Evolutionary conservation across 306 rosid genomes (phyloP).

Genomic region (Gleditsia sinensis): DNA sequence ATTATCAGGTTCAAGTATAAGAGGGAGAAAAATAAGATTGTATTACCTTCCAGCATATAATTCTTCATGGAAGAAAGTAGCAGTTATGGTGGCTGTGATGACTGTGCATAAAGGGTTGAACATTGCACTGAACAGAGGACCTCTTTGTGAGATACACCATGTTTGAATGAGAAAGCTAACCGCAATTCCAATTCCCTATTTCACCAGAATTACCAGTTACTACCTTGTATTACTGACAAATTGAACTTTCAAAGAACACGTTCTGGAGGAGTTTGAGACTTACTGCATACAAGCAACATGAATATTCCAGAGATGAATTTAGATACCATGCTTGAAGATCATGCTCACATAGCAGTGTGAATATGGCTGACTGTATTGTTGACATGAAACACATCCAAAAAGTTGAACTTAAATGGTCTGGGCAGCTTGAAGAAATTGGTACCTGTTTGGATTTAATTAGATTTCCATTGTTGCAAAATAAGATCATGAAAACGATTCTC

Average conservation of each 20-base stretch:
- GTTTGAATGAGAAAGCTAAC: slow-evolving; percentile 60
- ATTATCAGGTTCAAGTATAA: too few relatives aligned
- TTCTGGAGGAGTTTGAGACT: slow-evolving; percentile 25
- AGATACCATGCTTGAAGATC: slow-evolving; percentile 50
- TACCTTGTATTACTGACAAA: background rate
- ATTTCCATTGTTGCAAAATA: background rate
- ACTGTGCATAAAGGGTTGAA: slow-evolving; percentile 74
- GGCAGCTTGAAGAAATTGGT: slow-evolving; percentile 61
- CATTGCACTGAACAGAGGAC: slow-evolving; percentile 69
- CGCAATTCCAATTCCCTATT: slow-evolving; percentile 65
- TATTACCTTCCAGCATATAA: slow-evolving; percentile 65
- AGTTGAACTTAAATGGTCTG: slow-evolving; percentile 58
- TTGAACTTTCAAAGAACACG: background rate
- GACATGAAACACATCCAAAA: slow-evolving; percentile 70
- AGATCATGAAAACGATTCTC: background rate
- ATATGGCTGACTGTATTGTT: slow-evolving; percentile 46
- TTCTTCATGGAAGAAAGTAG: slow-evolving; percentile 55
- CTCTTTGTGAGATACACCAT: slow-evolving; percentile 70
- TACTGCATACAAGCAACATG: slow-evolving; percentile 69
- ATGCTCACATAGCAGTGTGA: slow-evolving; percentile 48
- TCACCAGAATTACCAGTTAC: background rate
- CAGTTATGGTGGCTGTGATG: slow-evolving; percentile 53
- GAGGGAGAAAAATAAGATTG: background rate
- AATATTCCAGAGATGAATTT: slow-evolving; percentile 47
- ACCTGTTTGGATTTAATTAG: slow-evolving; percentile 52